Conservation (phyloP, 2,329 filamentous ascomycete genomes). For the Aspergillus fijiensis region DNA sequence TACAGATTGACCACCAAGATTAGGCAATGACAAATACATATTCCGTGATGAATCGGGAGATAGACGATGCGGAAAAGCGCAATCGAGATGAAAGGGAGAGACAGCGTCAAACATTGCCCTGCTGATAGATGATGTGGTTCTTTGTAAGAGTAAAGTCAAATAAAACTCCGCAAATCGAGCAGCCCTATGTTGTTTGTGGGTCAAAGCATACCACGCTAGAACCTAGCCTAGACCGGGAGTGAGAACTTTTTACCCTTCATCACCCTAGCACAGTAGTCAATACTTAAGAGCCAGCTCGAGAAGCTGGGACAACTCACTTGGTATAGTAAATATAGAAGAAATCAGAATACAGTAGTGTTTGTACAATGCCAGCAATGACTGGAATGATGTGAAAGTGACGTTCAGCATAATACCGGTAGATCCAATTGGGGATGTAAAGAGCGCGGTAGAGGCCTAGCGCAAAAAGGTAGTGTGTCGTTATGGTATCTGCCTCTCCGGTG, state of each 20-base stretch:
- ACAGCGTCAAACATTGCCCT: not conserved
- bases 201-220: not conserved
- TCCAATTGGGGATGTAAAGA: constrained; percentile 98
- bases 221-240: constrained; percentile 63
- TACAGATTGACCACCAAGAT: not conserved
- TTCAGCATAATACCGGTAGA: constrained; percentile 83
- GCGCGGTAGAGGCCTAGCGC: constrained; percentile 88
- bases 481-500: constrained; percentile 98
- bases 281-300: not conserved
- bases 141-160: not conserved
- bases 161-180: not conserved
- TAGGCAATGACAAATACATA: not conserved
- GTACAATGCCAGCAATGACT: constrained; percentile 82
- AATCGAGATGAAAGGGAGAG: not conserved
- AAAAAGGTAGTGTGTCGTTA: constrained; percentile 96
- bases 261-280: constrained; percentile 48
- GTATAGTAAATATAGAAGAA: constrained; percentile 99
- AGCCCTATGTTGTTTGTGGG: not conserved
- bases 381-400: constrained; percentile 82
- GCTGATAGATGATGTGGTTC: not conserved
- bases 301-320: constrained; percentile 58
- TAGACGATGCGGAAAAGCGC: not conserved
- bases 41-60: not conserved
- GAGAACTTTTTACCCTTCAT: constrained; percentile 87
- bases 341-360: constrained; percentile 95